Percentiles rank a stretch among this genome's conserved stretches.
Conservation (phyloP, 2,329 filamentous ascomycete species). For the Rachicladosporium sp. region DNA sequence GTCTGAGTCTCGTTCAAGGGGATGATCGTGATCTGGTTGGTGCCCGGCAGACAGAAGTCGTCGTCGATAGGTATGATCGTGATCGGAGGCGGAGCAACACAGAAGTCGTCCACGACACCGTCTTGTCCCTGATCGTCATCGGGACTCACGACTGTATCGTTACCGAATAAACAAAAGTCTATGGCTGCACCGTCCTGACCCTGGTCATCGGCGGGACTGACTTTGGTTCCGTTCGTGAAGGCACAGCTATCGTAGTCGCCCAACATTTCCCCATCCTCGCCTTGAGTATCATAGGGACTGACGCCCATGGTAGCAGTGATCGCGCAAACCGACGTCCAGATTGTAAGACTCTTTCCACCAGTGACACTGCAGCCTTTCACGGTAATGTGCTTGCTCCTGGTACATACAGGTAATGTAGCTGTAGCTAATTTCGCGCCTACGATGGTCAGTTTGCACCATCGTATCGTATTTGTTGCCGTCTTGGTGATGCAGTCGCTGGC, state of each 20-base stretch:
- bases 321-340: not conserved
- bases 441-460: conserved; percentile 2
- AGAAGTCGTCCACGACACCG: too few species aligned
- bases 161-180: not conserved
- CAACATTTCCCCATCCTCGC: conserved; percentile 1
- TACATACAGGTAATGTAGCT: conserved; percentile 1
- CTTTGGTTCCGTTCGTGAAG: too few species aligned
- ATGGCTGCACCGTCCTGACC: not conserved
- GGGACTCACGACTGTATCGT: not conserved
- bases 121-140: conserved; percentile 5
- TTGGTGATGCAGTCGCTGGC: not conserved
- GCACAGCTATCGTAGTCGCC: conserved; percentile 1
- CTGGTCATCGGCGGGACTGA: not conserved
- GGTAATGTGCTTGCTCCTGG: not conserved
- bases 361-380: conserved; percentile 2
- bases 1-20: too few species aligned
- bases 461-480: conserved; percentile 2
- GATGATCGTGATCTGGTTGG: too few species aligned
- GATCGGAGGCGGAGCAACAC: too few species aligned
- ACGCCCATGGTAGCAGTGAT: not conserved
- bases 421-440: not conserved
- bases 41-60: too few species aligned
- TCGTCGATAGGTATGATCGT: too few species aligned
- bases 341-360: not conserved
- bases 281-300: conserved; percentile 1